A percentile compares a stretch with the other conserved stretches of the same genome.
These are phyloP conservation scores for Paraphaeosphaeria sporulosa DNA, from an alignment of 2,329 filamentous ascomycete genomes.

Conservation along the genomic window DNA sequence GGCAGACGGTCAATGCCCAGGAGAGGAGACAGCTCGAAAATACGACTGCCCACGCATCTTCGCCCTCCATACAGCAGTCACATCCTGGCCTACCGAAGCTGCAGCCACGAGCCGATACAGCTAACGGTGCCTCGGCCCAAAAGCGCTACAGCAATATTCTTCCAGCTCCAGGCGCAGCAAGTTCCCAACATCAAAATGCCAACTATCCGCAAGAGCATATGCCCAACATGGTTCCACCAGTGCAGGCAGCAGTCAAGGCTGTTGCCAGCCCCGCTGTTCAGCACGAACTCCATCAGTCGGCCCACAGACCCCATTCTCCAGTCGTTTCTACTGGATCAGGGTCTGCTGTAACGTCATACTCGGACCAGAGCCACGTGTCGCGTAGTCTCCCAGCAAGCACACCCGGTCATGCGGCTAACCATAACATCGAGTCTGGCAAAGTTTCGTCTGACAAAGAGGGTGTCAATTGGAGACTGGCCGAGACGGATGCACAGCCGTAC, in stretches of 20 bases:
- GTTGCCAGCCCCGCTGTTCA: slow-evolving; percentile 78
- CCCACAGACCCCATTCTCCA: neutral
- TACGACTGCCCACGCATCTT: neutral
- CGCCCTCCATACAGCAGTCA: neutral
- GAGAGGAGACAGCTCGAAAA: neutral
- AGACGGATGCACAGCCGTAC: neutral
- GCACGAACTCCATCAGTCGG: slow-evolving; percentile 57
- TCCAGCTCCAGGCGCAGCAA: slow-evolving; percentile 50
- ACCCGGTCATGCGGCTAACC: neutral
- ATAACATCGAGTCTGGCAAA: neutral
- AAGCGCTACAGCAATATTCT: slow-evolving; percentile 11
- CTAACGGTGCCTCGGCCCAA: neutral
- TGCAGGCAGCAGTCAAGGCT: slow-evolving; percentile 92
- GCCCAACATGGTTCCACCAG: slow-evolving; percentile 74
- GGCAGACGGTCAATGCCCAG: slow-evolving; percentile 5
- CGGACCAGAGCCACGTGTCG: neutral
- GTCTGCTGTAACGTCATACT: neutral
- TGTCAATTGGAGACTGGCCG: slow-evolving; percentile 9
- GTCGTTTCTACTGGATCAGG: neutral
- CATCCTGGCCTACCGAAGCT: slow-evolving; percentile 1
- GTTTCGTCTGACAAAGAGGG: slow-evolving; percentile 10
- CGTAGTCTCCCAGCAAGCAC: neutral
- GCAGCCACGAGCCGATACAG: neutral
- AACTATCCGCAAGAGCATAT: slow-evolving; percentile 80
- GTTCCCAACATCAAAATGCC: slow-evolving; percentile 68